phyloP scores from a whole-genome alignment of 306 rosid genomes.

The Prunus davidiana region DNA sequence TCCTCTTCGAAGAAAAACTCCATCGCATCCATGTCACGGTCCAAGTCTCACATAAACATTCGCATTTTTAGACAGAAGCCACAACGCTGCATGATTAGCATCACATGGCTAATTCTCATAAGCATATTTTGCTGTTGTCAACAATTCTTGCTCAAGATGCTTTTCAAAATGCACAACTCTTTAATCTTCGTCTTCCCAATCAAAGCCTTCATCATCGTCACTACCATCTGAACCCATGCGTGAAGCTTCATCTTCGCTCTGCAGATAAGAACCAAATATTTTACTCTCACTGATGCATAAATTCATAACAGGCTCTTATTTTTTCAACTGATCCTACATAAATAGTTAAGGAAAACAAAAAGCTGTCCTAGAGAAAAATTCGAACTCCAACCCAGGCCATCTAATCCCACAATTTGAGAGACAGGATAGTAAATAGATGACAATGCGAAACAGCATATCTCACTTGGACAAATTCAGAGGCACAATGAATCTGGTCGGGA shows the following conservation, averaged over 20 bases:
- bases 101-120: not conserved
- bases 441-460: conserved; percentile 14
- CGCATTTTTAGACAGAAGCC: not conserved
- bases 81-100: not conserved
- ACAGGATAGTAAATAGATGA: not conserved
- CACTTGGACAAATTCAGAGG: conserved; percentile 48
- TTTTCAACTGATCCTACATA: not conserved
- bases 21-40: not conserved
- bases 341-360: not conserved
- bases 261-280: conserved; percentile 26
- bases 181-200: conserved; percentile 19
- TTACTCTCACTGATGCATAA: not conserved
- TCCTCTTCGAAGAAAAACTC: not conserved
- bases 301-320: not conserved
- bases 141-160: not conserved
- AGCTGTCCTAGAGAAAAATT: not conserved
- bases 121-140: not conserved
- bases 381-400: not conserved
- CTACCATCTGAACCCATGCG: conserved; percentile 16
- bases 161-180: not conserved
- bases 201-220: conserved; percentile 21
- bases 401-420: not conserved
- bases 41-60: not conserved
- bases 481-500: conserved; percentile 27
- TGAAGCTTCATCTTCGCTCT: conserved; percentile 58